Evolutionary conservation across 306 rosid genomes (phyloP), one percentile per base, ranked within the genome.

Genomic region (Delonix regia): DNA sequence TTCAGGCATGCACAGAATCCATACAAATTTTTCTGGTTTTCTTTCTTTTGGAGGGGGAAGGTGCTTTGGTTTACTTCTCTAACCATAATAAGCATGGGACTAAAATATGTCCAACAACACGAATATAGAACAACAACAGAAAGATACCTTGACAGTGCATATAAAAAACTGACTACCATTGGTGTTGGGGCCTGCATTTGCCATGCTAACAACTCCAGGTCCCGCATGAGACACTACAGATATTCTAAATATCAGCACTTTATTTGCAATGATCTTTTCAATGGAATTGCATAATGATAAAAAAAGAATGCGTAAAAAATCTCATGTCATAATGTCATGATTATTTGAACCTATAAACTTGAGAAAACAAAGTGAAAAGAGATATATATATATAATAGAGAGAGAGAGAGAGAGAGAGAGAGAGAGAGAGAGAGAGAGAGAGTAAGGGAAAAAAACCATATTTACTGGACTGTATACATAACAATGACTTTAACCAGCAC

Each of bases 151-250:
- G 64, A 93, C 93, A 7, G 98, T 95, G 90, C 98, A 95, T 72
- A 93, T 91, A 80, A 95, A 95, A 84, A 95, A 95, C 80, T 95
- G 99, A 80, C 99, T 95, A 66, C 98, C 99, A 53, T 95, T 95
- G 51, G 98, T 93, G 81, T 95, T 93, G 67, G 99, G 99, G 69
- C 99, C 99, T 38, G 99, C 98, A 86, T 95, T 95, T 71, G 99
- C 98, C 99, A 95, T 95, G 90, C 99, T 95, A 65, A 95, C 83
- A 82, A 87, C 83, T 82, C 99, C 99, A 0, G 98, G 93, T 71
- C 99, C 97, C 57, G 82, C 73, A 74, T 93, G 98, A 69, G 88
- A 71, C 86, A 95, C 99, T 94, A 78, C 73, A 81, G 78, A 83
- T 52, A 71, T 60, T 73, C 61, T 39, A 73, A 18, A 73, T 44